A percentile compares a stretch with the other conserved stretches of the same genome.
These are phyloP conservation scores for Flueggea neowawraea DNA, from an alignment of 441 rosid genomes.

Conservation along the genomic window DNA sequence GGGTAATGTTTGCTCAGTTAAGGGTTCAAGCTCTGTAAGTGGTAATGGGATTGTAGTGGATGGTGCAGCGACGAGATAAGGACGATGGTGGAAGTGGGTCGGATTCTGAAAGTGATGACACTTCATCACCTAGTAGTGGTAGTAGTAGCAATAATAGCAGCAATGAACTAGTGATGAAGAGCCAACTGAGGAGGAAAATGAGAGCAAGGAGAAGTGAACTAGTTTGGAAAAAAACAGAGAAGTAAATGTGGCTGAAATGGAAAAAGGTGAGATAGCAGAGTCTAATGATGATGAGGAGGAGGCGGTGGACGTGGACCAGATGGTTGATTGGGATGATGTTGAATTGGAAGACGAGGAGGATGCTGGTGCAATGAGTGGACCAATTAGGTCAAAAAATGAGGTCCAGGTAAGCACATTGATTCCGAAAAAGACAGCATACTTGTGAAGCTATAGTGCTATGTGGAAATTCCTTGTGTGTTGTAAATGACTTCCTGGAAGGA, in stretches of 20 bases:
- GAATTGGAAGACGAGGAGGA: constrained; percentile 52
- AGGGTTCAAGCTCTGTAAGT: constrained; percentile 10
- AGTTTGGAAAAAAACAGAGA: constrained; percentile 10
- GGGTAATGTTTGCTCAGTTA: constrained; percentile 11
- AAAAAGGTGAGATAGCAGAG: constrained; percentile 86
- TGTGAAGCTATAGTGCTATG: neutral
- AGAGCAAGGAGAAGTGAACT: constrained; percentile 8
- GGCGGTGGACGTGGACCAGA: constrained; percentile 29
- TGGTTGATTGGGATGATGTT: constrained; percentile 46
- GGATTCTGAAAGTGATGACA: constrained; percentile 27
- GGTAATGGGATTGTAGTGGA: constrained; percentile 18
- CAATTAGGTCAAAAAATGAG: constrained; percentile 90
- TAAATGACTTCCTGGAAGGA: too few relatives aligned
- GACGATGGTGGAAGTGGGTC: constrained; percentile 19
- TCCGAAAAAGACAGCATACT: neutral
- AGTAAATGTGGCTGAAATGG: constrained; percentile 44
- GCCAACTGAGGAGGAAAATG: constrained; percentile 9
- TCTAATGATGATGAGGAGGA: constrained; percentile 29
- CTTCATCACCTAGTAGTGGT: constrained; percentile 33
- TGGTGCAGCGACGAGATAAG: constrained; percentile 13
- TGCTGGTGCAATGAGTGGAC: constrained; percentile 32
- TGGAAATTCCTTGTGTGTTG: too few relatives aligned
- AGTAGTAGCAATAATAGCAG: constrained; percentile 21
- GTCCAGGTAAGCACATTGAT: constrained; percentile 39
- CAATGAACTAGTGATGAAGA: constrained; percentile 19